A percentile compares a stretch with the other conserved stretches of the same genome.
These are phyloP conservation scores for Diplotaxis tenuifolia DNA, from an alignment of 345 rosid species.

Conservation along the genomic window DNA sequence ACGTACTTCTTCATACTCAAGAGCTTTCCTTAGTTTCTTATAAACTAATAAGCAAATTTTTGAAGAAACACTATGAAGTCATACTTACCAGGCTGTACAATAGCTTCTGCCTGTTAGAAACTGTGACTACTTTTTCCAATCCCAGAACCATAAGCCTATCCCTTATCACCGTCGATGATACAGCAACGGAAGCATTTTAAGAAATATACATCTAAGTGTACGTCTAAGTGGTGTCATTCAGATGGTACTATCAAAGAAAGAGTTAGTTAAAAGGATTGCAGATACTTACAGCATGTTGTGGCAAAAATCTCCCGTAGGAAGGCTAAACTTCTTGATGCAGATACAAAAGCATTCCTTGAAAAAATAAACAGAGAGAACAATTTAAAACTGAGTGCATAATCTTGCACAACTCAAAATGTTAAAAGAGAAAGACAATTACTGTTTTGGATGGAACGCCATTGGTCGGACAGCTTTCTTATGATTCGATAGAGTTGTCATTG, in stretches of 20 bases:
- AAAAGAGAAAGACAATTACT: slow-evolving; percentile 45
- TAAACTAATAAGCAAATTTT: neutral
- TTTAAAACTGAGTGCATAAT: neutral
- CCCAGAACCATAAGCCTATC: slow-evolving; percentile 95
- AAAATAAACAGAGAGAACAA: neutral
- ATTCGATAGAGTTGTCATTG: slow-evolving; percentile 79
- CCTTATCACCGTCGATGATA: slow-evolving; percentile 65
- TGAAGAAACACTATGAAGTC: neutral
- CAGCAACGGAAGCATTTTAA: neutral
- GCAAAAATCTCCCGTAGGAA: slow-evolving; percentile 80
- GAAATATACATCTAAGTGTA: neutral
- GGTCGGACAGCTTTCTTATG: slow-evolving; percentile 90
- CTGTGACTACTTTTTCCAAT: slow-evolving; percentile 92
- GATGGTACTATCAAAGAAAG: slow-evolving; percentile 1
- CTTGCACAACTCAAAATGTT: neutral
- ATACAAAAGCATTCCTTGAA: slow-evolving; percentile 75
- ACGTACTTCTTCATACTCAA: neutral
- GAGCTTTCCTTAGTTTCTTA: neutral
- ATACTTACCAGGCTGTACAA: slow-evolving; percentile 41
- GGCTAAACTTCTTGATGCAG: slow-evolving; percentile 85
- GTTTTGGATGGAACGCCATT: slow-evolving; percentile 78
- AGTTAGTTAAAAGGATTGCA: too few species aligned
- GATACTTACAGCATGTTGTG: slow-evolving; percentile 92
- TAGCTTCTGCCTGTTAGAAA: slow-evolving; percentile 80
- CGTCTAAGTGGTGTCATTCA: neutral